A percentile compares a stretch with the other conserved stretches of the same genome.
Conservation (phyloP, 768 basidiomycete genomes). For the Lentinus tigrinus region DNA sequence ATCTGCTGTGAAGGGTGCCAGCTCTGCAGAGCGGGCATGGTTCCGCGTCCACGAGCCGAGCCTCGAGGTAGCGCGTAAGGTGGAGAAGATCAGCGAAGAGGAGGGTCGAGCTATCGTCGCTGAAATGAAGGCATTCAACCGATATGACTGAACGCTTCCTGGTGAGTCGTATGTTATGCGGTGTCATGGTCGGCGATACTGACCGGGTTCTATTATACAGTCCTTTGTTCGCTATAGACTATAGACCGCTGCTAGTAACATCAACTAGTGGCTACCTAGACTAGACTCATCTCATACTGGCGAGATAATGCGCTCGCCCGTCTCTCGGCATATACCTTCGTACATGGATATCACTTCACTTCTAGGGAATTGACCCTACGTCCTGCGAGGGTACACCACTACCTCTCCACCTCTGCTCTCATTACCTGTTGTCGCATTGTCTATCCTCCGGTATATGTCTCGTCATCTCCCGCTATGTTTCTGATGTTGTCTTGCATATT, state of each 20-base stretch:
- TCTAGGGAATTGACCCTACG: background rate
- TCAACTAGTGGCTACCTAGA: too few relatives aligned
- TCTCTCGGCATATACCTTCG: background rate
- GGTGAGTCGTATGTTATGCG: background rate
- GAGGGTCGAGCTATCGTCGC: background rate
- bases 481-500: too few relatives aligned
- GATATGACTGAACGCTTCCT: conserved; percentile 6
- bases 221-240: conserved; percentile 1
- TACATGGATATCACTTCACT: background rate
- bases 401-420: background rate
- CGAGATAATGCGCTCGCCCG: background rate
- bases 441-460: background rate
- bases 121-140: conserved; percentile 10
- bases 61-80: background rate
- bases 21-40: background rate
- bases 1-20: background rate
- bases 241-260: background rate
- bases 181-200: background rate
- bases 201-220: too few relatives aligned
- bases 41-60: conserved; percentile 5
- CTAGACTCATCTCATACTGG: background rate
- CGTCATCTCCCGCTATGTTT: background rate
- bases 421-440: background rate
- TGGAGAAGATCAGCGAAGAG: background rate
- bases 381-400: background rate